phyloP scores from a whole-genome alignment of 2,329 filamentous ascomycete genomes.

The Trematosphaeria pertusa region DNA sequence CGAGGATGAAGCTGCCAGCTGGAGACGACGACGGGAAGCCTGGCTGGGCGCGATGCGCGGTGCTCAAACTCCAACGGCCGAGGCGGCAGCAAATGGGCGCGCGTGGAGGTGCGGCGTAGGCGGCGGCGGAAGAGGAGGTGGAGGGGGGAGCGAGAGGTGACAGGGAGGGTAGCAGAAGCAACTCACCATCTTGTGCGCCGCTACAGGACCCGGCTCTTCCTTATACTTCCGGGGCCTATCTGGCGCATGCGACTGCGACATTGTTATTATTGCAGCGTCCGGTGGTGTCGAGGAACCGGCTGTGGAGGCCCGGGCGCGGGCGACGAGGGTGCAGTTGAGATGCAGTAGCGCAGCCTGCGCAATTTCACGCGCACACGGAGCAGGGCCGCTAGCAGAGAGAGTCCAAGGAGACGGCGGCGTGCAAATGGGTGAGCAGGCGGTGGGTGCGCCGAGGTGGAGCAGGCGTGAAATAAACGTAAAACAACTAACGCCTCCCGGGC shows the following conservation, averaged over 20 bases:
- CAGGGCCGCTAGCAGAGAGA: conserved; percentile 4
- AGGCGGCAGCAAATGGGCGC: conserved; percentile 23
- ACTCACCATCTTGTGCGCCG: conserved; percentile 53
- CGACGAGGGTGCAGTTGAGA: conserved; percentile 36
- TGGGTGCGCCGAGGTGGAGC: conserved; percentile 37
- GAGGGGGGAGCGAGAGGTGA: conserved; percentile 28
- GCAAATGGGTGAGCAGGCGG: conserved; percentile 16
- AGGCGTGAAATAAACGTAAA: conserved; percentile 49
- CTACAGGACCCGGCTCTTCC: conserved; percentile 54
- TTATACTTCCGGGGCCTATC: conserved; percentile 53
- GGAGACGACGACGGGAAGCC: conserved; percentile 32
- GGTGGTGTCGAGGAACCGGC: conserved; percentile 41
- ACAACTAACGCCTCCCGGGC: conserved; percentile 42
- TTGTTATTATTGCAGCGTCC: conserved; percentile 48
- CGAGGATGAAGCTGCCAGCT: conserved; percentile 42
- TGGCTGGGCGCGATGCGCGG: conserved; percentile 25
- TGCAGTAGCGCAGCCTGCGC: conserved; percentile 49
- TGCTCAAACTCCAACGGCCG: conserved; percentile 41
- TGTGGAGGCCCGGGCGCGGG: conserved; percentile 37
- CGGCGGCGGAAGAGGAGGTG: conserved; percentile 19
- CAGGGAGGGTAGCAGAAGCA: conserved; percentile 41
- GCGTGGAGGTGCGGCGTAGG: conserved; percentile 13
- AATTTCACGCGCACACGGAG: conserved; percentile 36
- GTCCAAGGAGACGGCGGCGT: not conserved
- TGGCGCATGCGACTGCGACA: conserved; percentile 50